A percentile compares a stretch with the other conserved stretches of the same genome.
Conservation (phyloP, 805 yeast species). For the Millerozyma miso region DNA sequence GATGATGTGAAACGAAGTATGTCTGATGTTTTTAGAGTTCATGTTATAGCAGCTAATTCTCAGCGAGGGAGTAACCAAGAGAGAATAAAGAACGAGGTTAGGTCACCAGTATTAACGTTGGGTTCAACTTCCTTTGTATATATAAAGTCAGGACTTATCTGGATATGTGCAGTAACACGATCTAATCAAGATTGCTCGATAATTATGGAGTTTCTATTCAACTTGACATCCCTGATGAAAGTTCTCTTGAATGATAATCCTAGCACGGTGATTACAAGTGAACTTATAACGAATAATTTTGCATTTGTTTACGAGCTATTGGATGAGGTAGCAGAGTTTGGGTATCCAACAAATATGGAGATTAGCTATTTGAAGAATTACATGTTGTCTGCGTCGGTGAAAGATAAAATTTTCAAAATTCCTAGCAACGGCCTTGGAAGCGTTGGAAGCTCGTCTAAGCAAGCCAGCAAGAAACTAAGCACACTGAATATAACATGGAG, state of each 20-base stretch:
- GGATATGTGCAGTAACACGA: slow-evolving; percentile 86
- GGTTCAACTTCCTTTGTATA: slow-evolving; percentile 92
- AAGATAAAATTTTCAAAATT: slow-evolving; percentile 16
- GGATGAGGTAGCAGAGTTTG: slow-evolving; percentile 73
- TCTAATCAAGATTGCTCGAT: slow-evolving; percentile 81
- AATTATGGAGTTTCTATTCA: slow-evolving; percentile 73
- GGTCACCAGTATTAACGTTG: slow-evolving; percentile 58
- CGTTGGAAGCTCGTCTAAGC: slow-evolving; percentile 1
- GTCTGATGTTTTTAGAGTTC: slow-evolving; percentile 86
- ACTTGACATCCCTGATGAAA: slow-evolving; percentile 51
- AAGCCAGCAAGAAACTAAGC: neutral
- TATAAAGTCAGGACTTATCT: slow-evolving; percentile 56
- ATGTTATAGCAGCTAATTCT: slow-evolving; percentile 63
- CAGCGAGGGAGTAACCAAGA: slow-evolving; percentile 10
- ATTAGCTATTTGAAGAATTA: slow-evolving; percentile 19
- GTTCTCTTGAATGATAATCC: slow-evolving; percentile 14
- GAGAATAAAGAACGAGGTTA: slow-evolving; percentile 16
- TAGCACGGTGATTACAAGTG: slow-evolving; percentile 14
- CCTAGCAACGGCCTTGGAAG: slow-evolving; percentile 6
- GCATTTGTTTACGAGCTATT: slow-evolving; percentile 68
- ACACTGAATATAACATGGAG: slow-evolving; percentile 58
- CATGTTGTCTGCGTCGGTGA: slow-evolving; percentile 12
- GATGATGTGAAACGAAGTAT: slow-evolving; percentile 76
- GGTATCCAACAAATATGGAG: slow-evolving; percentile 71
- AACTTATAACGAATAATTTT: slow-evolving; percentile 59